A percentile compares a stretch with the other conserved stretches of the same genome.
These are phyloP conservation scores for Mycena leptocephala DNA, from an alignment of 768 basidiomycete genomes.

Conservation along the genomic window DNA sequence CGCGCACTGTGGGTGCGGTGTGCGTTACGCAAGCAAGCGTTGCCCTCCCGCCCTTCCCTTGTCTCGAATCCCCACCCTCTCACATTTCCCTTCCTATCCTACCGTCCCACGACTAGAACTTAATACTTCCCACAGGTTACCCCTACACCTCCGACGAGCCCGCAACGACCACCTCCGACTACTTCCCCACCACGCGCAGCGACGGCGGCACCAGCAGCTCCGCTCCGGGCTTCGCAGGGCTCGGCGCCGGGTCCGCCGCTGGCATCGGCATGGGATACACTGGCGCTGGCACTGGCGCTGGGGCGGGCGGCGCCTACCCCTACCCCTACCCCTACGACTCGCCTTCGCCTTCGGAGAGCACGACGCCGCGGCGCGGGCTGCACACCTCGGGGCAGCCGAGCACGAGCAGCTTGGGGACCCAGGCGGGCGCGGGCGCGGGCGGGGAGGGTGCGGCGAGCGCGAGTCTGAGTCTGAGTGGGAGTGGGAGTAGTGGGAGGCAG, in stretches of 20 bases:
- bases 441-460: neutral
- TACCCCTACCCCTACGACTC: no score
- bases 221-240: conserved; percentile 11
- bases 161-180: neutral
- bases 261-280: neutral
- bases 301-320: neutral
- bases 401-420: neutral
- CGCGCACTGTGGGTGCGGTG: no score
- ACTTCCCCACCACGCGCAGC: conserved; percentile 13
- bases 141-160: neutral
- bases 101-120: no score
- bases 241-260: conserved; percentile 8
- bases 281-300: neutral
- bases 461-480: no score
- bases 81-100: no score
- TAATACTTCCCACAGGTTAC: conserved; percentile 9
- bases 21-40: no score
- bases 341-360: conserved; percentile 14
- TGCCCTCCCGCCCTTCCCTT: no score
- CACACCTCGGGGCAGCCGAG: conserved; percentile 31
- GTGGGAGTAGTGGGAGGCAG: conserved; percentile 1
- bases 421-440: no score
- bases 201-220: conserved; percentile 11
- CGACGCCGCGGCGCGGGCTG: conserved; percentile 23
- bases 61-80: no score